These are phyloP conservation scores for Citrus mangshanensis DNA, from an alignment of 345 rosid genomes.

Conservation along the genomic window DNA sequence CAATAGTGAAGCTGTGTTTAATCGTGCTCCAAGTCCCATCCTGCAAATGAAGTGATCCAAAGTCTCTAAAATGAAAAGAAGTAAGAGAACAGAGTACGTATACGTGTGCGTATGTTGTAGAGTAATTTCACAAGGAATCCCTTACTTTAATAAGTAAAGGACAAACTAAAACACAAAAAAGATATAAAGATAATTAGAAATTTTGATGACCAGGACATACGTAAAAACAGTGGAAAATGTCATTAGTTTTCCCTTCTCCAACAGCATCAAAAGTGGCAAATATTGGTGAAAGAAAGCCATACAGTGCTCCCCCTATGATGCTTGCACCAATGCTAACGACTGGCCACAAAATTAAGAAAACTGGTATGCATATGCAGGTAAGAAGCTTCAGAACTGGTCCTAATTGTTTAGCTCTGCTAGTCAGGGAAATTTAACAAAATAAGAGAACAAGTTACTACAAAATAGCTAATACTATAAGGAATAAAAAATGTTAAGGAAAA, in stretches of 20 bases:
- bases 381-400: constrained; percentile 84
- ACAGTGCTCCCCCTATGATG: constrained; percentile 55
- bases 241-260: constrained; percentile 76
- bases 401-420: constrained; percentile 62
- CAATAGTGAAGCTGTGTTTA: constrained; percentile 54
- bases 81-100: not conserved
- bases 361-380: constrained; percentile 59
- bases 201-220: constrained; percentile 39
- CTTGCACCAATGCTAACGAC: constrained; percentile 65
- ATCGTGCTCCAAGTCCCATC: constrained; percentile 86
- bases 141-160: too few species aligned
- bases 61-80: constrained; percentile 8
- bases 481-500: not conserved
- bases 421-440: constrained; percentile 23
- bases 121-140: too few species aligned
- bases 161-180: not conserved
- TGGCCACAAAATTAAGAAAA: constrained; percentile 51
- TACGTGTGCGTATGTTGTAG: too few species aligned
- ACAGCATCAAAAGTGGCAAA: constrained; percentile 94
- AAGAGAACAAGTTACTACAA: constrained; percentile 13
- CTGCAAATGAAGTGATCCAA: constrained; percentile 33
- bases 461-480: not conserved
- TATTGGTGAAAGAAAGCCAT: constrained; percentile 82
- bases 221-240: constrained; percentile 65
- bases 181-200: not conserved